Evolutionary conservation across 2,329 filamentous ascomycete genomes (phyloP).

Genomic region (Cytospora piceae): DNA sequence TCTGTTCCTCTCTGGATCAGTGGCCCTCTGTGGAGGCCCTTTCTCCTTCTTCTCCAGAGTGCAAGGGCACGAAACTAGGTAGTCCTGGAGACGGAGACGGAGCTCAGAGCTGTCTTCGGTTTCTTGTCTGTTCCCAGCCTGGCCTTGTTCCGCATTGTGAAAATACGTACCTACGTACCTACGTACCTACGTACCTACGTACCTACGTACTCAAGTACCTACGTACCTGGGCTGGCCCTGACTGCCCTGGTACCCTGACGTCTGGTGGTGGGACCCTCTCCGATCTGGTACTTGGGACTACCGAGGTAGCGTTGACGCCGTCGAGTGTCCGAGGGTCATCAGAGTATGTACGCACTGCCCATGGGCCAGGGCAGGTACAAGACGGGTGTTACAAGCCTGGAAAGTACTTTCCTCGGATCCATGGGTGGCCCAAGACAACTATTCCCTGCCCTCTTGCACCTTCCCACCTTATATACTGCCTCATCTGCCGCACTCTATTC

Average conservation of each 20-base stretch:
- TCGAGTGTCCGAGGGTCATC: conserved; percentile 1
- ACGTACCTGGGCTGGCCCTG: no score
- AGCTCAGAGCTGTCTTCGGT: conserved; percentile 1
- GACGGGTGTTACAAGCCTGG: background rate
- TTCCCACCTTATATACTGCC: conserved; percentile 1
- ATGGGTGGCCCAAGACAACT: conserved; percentile 7
- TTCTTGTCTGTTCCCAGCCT: background rate
- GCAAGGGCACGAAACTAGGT: background rate
- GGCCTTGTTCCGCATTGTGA: background rate
- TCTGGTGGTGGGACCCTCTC: background rate
- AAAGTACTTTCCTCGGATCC: background rate
- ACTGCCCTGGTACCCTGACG: background rate
- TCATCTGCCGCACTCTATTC: conserved; percentile 1
- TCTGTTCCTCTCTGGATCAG: background rate
- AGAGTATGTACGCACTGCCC: background rate
- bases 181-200: background rate
- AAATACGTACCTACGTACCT: no score
- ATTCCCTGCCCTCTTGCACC: conserved; percentile 14
- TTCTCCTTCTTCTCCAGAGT: background rate
- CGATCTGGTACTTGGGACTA: conserved; percentile 4
- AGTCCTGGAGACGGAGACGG: background rate
- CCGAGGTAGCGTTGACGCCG: conserved; percentile 2
- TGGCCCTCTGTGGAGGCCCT: background rate
- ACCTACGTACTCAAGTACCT: no score
- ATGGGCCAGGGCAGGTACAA: background rate